Evolutionary conservation across 2,329 filamentous ascomycete genomes (phyloP), one percentile per base, ranked within the genome.

Genomic region (Coleophoma crateriformis): DNA sequence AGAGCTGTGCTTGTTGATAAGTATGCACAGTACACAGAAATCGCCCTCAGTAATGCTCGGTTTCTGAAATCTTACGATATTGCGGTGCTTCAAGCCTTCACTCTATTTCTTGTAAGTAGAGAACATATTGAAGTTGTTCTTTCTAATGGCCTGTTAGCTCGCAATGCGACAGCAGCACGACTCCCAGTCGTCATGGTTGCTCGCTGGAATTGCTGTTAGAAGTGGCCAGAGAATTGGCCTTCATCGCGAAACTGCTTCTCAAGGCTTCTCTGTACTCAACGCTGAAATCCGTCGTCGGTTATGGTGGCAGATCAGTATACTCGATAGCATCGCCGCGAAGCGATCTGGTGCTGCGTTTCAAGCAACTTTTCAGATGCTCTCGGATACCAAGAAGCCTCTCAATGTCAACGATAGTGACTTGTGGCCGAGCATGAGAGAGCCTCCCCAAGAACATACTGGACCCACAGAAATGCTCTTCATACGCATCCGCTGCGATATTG

Each of bases 41-140:
- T 85, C 54, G 81, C 84, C 1, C 69, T 89, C 20, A 71, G 84
- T 34, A 85, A 85, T 54, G 82, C 81, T 2, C 76, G 78, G 13
- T 85, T 88, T 11, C 45, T 89, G 68, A 75, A 79, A 33, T 79
- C 79, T 14, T 77, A 78, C 1, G 84, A 88, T 51, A 61, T 85
- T 7, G 75, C 79, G 49, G 74, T 84, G 5, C 66, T 89, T 32
- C 84, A 88, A 63, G 85, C 84, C 1, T 81, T 82, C 48, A 68
- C 84, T 7, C 68, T 88, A 14, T 87, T 84, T 56, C 70, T 87
- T 50, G 81, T 85, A 71, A 67, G 72, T 59, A 17, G 11, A 19
- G 11, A 20, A 33, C 10, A 27, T 49, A 13, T 40, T 50, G 22
- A 38, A 12, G 13, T 11, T n/a, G 13, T 11, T 38, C 19, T 17